Percentiles rank a stretch among this genome's conserved stretches.
Evolutionary conservation across 495 filamentous ascomycete species (phyloP).

Genomic region (Neurospora sp.): DNA sequence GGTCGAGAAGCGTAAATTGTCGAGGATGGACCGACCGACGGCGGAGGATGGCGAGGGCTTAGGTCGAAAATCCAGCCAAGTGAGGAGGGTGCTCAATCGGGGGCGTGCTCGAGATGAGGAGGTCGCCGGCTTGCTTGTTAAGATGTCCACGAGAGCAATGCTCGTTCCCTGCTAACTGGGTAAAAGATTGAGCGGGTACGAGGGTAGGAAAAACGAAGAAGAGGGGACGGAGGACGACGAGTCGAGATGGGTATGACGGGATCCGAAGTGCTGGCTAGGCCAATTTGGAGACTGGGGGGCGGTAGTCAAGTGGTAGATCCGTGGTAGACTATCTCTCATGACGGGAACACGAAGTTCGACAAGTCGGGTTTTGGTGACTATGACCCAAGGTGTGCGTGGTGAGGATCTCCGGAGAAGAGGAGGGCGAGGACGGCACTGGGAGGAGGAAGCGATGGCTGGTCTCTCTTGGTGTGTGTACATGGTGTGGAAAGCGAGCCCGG

Average conservation of each 20-base stretch:
- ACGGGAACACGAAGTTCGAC: slow-evolving; percentile 3
- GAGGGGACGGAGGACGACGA: not conserved
- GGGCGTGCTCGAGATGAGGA: not conserved
- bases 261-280: slow-evolving; percentile 6
- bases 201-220: not conserved
- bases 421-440: not conserved
- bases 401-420: slow-evolving; percentile 10
- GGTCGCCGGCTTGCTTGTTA: not conserved
- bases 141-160: not conserved
- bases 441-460: slow-evolving; percentile 3
- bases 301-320: slow-evolving; percentile 7
- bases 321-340: slow-evolving; percentile 13
- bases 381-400: slow-evolving; percentile 6
- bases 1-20: not conserved
- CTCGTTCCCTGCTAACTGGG: not conserved
- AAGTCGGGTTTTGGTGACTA: not conserved
- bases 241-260: not conserved
- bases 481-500: not conserved
- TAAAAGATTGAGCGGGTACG: not conserved
- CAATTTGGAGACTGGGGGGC: slow-evolving; percentile 8
- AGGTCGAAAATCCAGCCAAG: not conserved
- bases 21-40: not conserved
- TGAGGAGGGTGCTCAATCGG: not conserved
- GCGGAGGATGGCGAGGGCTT: not conserved
- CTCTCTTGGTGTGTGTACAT: not conserved